Evolutionary conservation across 345 rosid genomes (phyloP).

Genomic region (Camelina hispida): DNA sequence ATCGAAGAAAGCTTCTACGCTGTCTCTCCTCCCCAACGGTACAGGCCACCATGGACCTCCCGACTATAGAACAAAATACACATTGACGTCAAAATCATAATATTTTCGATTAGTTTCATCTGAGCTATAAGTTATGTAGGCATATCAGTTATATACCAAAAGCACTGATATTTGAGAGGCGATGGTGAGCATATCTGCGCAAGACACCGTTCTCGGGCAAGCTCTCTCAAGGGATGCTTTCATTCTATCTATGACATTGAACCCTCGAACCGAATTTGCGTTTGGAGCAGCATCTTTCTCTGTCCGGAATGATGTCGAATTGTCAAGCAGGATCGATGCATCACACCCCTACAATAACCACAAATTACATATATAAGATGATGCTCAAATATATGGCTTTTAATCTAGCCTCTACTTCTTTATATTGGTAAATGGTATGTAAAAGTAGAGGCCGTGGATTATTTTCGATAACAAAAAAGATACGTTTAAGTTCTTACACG

Average conservation of each 20-base stretch:
- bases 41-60: constrained; percentile 50
- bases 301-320: constrained; percentile 40
- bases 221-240: constrained; percentile 51
- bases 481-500: constrained; percentile 23
- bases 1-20: constrained; percentile 41
- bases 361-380: neutral
- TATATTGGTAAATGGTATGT: too few relatives aligned
- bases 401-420: neutral
- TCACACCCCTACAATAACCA: constrained; percentile 59
- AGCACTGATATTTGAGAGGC: constrained; percentile 50
- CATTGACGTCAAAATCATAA: constrained; percentile 9
- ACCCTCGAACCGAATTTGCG: constrained; percentile 63
- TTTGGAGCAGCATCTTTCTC: constrained; percentile 62
- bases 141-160: constrained; percentile 35
- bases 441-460: neutral
- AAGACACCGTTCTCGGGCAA: constrained; percentile 58
- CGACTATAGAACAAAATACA: constrained; percentile 27
- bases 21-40: constrained; percentile 48
- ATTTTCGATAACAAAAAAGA: too few relatives aligned
- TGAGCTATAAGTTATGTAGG: neutral
- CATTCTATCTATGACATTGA: constrained; percentile 56
- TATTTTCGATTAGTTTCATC: neutral
- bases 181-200: constrained; percentile 58
- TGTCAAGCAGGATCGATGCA: constrained; percentile 59
- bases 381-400: neutral